Conservation (phyloP, 1,284 basidiomycete species). For the Pseudozyma hubeiensis region DNA sequence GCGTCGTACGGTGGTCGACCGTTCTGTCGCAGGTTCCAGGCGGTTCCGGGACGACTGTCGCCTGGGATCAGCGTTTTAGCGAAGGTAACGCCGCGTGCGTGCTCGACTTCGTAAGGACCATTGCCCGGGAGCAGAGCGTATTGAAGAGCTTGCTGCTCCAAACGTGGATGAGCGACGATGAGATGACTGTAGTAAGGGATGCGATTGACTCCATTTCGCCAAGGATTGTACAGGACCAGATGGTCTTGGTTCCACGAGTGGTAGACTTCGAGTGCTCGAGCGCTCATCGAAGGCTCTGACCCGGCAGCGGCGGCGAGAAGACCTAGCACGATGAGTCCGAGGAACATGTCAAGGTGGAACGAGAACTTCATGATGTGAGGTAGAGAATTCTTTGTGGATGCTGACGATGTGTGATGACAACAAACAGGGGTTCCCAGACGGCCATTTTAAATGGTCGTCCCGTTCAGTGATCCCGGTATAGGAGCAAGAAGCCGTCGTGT, state of each 20-base stretch:
- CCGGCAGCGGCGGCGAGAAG: no score
- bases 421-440: no score
- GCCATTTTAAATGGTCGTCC: no score
- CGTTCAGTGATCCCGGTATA: no score
- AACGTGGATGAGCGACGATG: neutral
- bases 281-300: neutral
- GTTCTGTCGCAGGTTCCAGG: neutral
- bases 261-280: neutral
- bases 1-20: neutral
- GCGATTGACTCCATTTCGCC: no score
- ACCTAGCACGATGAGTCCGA: no score
- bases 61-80: slow-evolving; percentile 2
- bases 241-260: neutral
- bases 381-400: no score
- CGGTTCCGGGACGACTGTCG: neutral
- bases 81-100: neutral
- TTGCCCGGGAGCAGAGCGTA: neutral
- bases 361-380: no score
- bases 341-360: no score
- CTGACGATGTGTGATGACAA: no score
- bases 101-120: neutral
- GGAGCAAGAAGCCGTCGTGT: no score
- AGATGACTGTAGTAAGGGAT: neutral
- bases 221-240: neutral
- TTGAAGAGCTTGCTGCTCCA: neutral